These are phyloP conservation scores for Porpolomopsis calyptriformis DNA, from an alignment of 768 basidiomycete genomes.

Conservation along the genomic window DNA sequence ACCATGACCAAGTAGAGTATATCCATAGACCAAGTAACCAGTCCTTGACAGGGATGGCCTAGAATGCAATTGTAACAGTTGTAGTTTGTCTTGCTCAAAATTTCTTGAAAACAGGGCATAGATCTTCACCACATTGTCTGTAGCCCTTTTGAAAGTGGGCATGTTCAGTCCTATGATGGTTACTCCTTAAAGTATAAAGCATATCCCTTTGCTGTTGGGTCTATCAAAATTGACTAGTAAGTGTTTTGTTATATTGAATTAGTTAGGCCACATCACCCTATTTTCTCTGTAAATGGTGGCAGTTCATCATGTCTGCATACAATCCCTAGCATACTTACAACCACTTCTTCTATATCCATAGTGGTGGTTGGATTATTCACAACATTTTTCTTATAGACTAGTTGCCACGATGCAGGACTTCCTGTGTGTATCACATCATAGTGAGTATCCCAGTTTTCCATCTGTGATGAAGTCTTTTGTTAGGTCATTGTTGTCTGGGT, in stretches of 20 bases:
- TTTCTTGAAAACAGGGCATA: not conserved
- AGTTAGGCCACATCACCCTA: not conserved
- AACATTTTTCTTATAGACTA: no score
- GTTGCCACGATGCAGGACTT: no score
- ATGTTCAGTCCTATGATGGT: not conserved
- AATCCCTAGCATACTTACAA: not conserved
- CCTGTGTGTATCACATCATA: no score
- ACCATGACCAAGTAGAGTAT: no score
- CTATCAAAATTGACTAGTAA: no score
- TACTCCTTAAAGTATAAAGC: not conserved
- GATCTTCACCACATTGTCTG: not conserved
- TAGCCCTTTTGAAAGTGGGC: not conserved
- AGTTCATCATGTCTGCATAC: not conserved
- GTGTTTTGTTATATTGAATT: not conserved
- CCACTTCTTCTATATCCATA: not conserved
- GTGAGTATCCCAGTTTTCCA: no score
- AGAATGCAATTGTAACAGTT: no score
- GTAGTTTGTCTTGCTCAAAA: not conserved
- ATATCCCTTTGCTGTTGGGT: not conserved
- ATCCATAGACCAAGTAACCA: no score
- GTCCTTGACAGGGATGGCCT: no score
- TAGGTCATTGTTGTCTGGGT: no score
- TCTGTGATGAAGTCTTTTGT: no score
- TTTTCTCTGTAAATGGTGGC: not conserved
- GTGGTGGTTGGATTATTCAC: no score